A percentile compares a stretch with the other conserved stretches of the same genome.
Conservation (phyloP, 345 rosid genomes). For the Erucastrum elatum region DNA sequence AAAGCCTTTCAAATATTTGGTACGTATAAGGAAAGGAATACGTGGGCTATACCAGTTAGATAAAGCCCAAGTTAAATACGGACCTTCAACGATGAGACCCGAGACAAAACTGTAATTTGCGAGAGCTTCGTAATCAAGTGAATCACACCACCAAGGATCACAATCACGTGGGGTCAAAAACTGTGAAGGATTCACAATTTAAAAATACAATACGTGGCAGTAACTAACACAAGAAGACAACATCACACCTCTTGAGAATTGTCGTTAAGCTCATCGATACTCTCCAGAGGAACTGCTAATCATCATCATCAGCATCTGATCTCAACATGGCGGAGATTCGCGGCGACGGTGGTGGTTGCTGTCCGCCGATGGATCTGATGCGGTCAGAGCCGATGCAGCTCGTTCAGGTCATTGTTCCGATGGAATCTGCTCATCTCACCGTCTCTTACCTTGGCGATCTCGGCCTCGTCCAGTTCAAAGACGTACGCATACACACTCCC, state of each 20-base stretch:
- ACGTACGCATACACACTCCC: conserved; percentile 50
- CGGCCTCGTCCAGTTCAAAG: conserved; percentile 93
- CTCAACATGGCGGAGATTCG: conserved; percentile 50
- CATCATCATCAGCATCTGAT: not conserved
- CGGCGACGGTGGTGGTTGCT: conserved; percentile 57
- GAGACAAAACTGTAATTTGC: too few relatives aligned
- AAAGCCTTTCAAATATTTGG: too few relatives aligned
- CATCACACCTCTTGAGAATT: not conserved
- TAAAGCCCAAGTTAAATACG: too few relatives aligned
- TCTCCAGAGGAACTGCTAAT: too few relatives aligned
- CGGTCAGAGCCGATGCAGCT: conserved; percentile 93
- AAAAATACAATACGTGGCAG: conserved; percentile 17
- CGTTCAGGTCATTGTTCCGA: conserved; percentile 85
- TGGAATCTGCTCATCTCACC: conserved; percentile 85
- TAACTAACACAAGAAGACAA: not conserved
- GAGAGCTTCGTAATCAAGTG: too few relatives aligned
- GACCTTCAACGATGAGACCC: too few relatives aligned
- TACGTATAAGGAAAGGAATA: too few relatives aligned
- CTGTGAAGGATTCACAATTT: not conserved
- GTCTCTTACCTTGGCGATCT: conserved; percentile 91
- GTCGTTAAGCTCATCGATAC: conserved; percentile 5
- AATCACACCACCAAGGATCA: not conserved
- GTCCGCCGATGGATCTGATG: conserved; percentile 95
- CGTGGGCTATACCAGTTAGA: too few relatives aligned
- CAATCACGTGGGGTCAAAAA: not conserved